Percentiles rank a stretch among this genome's conserved stretches.
These are phyloP conservation scores for Irpex sp. DNA, from an alignment of 1,284 basidiomycete genomes.

Conservation along the genomic window DNA sequence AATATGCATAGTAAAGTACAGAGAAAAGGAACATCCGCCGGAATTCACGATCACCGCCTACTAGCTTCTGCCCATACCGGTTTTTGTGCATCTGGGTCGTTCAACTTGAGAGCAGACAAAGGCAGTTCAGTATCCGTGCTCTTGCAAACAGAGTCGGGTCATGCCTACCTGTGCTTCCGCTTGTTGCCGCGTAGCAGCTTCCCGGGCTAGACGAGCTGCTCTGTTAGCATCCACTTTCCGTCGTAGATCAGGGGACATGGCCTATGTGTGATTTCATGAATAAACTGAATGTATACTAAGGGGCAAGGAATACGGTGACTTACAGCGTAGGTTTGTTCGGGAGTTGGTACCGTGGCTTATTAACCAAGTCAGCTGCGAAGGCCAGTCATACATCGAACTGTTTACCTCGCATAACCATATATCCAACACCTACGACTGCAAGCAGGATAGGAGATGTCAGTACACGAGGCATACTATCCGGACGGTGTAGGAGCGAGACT, in stretches of 20 bases:
- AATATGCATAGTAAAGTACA: not conserved
- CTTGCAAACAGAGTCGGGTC: not conserved
- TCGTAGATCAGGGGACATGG: slow-evolving; percentile 65
- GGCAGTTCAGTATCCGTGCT: slow-evolving; percentile 6
- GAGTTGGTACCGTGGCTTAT: slow-evolving; percentile 16
- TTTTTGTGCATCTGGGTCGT: slow-evolving; percentile 45
- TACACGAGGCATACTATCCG: not conserved
- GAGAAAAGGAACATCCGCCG: not conserved
- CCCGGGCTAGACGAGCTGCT: slow-evolving; percentile 50
- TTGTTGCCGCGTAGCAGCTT: slow-evolving; percentile 52
- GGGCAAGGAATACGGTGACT: slow-evolving; percentile 12
- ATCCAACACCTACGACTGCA: slow-evolving; percentile 59
- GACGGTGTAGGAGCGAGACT: not conserved
- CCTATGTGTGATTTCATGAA: slow-evolving; percentile 30
- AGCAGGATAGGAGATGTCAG: not conserved
- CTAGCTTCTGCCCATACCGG: slow-evolving; percentile 45
- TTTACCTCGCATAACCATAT: slow-evolving; percentile 63
- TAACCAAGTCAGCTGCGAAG: not conserved
- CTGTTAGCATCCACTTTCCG: slow-evolving; percentile 64
- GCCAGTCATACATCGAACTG: slow-evolving; percentile 2
- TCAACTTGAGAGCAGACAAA: slow-evolving; percentile 17
- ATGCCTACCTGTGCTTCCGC: slow-evolving; percentile 49
- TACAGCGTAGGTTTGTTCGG: slow-evolving; percentile 35
- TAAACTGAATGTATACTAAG: not conserved
- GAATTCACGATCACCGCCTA: not conserved